Evolutionary conservation across 805 yeast species (phyloP), one percentile per base, ranked within the genome.

Genomic region (Saccharomycopsis sp.): DNA sequence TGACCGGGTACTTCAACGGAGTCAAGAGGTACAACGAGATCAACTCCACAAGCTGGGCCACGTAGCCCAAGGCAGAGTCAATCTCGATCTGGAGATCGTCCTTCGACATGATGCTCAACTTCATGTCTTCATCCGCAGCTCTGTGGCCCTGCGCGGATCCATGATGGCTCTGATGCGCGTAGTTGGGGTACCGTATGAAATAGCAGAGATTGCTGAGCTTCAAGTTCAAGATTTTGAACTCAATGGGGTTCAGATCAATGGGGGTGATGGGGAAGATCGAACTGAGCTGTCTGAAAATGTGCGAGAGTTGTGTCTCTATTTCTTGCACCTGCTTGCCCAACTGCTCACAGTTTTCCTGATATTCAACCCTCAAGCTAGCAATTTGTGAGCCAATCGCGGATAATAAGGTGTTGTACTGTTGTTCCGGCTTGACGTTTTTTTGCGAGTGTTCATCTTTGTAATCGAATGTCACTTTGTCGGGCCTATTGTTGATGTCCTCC

Each of bases 21-120:
- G 69, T 60, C 16, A 54, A 55, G 39, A 73, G 53, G 42, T 72
- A 69, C 17, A 48, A 47, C 4, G 75, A 57, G 3, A 71, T 52
- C 20, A 64, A 46, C 10, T 53, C 51, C 4, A 71, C 61, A 3
- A 73, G 50, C 22, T 69, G 68, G 2, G 69, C 59, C 3, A 69
- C 60, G 41, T 63, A 63, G 2, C 77, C 76, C 19, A 71, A 52
- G n/a, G 73, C 65, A 0, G 76, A 68, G 30, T 67, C 73, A 0
- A 67, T 59, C 35, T 64, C 63, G 8, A 58, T 59, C 15, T 67
- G 68, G 38, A 64, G 54, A 46, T 32, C 54, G 22, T 43, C 59
- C 48, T 6, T 59, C 50, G 45, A 61, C 9, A 38, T 13, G n/a
- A 45, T 21, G 15, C 26, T 26, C 6, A 43, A 18, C 12, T 39